Conservation (phyloP, 352 stramenopile species). For the Pythium phragmiticola region DNA sequence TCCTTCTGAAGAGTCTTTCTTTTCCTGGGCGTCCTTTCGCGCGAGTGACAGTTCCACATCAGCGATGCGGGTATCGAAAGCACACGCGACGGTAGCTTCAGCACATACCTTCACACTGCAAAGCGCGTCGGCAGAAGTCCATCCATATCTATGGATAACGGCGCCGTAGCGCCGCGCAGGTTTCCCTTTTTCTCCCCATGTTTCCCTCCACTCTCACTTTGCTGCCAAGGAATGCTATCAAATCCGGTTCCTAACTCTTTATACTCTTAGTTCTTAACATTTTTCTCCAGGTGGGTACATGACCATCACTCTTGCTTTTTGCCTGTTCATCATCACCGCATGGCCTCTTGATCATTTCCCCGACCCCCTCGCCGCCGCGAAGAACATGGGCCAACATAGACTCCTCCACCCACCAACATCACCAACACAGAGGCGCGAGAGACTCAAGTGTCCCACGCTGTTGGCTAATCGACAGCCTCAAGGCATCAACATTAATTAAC, state of each 20-base stretch:
- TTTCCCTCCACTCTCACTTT: neutral
- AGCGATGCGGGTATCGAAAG: neutral
- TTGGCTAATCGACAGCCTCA: neutral
- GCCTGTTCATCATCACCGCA: neutral
- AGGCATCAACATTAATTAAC: neutral
- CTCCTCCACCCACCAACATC: no score
- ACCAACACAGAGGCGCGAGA: neutral
- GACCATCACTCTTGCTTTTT: neutral
- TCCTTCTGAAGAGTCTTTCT: neutral
- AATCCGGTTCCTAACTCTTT: neutral
- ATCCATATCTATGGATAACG: neutral
- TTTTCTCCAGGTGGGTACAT: neutral
- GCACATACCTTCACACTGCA: neutral
- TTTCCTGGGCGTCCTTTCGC: slow-evolving; percentile 7
- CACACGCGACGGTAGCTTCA: neutral
- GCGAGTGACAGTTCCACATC: slow-evolving; percentile 8
- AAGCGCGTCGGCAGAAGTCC: no score
- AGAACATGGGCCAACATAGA: no score
- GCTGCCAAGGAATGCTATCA: neutral
- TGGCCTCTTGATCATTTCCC: neutral
- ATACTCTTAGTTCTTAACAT: neutral
- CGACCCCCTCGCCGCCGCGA: neutral
- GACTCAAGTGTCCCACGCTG: neutral
- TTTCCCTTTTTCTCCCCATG: neutral
- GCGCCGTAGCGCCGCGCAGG: no score